Evolutionary conservation across 2,329 filamentous ascomycete genomes (phyloP), one percentile per base, ranked within the genome.

Genomic region (Sordariomycetes sp.): DNA sequence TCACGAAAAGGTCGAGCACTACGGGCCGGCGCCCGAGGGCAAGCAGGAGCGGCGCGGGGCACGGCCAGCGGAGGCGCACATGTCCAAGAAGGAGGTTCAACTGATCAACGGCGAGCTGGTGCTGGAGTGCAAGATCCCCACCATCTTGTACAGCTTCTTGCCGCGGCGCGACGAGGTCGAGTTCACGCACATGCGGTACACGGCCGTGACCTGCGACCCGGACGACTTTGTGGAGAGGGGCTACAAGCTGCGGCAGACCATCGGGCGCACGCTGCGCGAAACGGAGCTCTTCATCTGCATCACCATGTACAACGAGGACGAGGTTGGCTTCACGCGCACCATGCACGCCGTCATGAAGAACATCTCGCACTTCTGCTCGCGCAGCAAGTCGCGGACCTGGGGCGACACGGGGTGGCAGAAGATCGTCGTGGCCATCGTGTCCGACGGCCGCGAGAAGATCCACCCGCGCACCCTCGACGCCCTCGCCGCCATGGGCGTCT

Each of bases 321-420:
- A 97, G 68, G 89, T 96, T 64, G 84, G 90, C 67, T 99, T 99
- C 65, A 96, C 94, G 7, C 84, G 94, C 53, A 99, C 94, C 1
- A 97, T 99, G 92, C 90, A 97, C 69, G 94, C 92, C 57, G 89
- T 99, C 58, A 95, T 99, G 89, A 90, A 95, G 70, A 99, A 99
- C 69, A 92, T 99, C 65, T 85, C 89, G 15, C 94, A 97, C 69
- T 96, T 99, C 72, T 99, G 94, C 76, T 90, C 86, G 22, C 85
- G 94, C 56, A 87, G 86, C 57, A 92, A 94, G 69, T 96, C 90
- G 6, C 83, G 94, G 59, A 97, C 91, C 0, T 99, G 94, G 94
- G 95, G 94, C 45, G 95, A 96, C 64, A 84, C 89, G 56, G 94
- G 94, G 4, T 99, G 94, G 94, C 90, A 99, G 72, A 99, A 99